These are phyloP conservation scores for Plasmodium relictum DNA, from an alignment of 169 alveolate species.

Conservation along the genomic window DNA sequence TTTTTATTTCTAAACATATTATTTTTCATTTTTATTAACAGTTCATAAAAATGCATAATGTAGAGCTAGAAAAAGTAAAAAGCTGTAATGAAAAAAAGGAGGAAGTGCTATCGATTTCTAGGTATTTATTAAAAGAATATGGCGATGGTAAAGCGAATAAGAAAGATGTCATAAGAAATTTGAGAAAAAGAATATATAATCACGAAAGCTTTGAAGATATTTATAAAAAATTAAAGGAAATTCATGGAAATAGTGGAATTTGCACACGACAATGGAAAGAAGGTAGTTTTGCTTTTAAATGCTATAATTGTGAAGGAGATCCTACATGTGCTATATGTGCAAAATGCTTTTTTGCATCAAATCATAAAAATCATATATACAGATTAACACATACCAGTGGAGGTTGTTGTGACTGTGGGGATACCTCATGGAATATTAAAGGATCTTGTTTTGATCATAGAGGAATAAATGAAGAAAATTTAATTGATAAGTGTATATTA, in stretches of 20 bases:
- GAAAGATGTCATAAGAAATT: slow-evolving; percentile 50
- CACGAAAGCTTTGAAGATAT: slow-evolving; percentile 32
- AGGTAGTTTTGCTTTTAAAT: slow-evolving; percentile 73
- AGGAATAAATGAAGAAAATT: slow-evolving; percentile 31
- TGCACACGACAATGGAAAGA: slow-evolving; percentile 75
- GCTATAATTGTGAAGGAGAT: slow-evolving; percentile 77
- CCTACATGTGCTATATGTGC: slow-evolving; percentile 77
- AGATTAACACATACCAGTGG: slow-evolving; percentile 67
- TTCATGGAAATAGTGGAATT: slow-evolving; percentile 74
- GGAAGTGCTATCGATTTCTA: slow-evolving; percentile 9
- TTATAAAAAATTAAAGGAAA: slow-evolving; percentile 44
- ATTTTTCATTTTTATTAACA: slow-evolving; percentile 14
- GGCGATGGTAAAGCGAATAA: slow-evolving; percentile 56
- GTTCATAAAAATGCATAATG: slow-evolving; percentile 1
- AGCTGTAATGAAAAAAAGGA: background rate
- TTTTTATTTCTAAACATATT: background rate
- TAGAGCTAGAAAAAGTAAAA: background rate
- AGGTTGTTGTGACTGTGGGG: slow-evolving; percentile 81
- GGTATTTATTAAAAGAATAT: slow-evolving; percentile 18
- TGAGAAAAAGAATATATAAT: slow-evolving; percentile 46
- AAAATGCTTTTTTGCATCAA: slow-evolving; percentile 55
- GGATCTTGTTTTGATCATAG: slow-evolving; percentile 75
- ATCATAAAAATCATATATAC: slow-evolving; percentile 69
- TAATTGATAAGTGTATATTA: slow-evolving; percentile 17
- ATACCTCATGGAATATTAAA: slow-evolving; percentile 65